These are phyloP conservation scores for Pseudozyma tsukubaensis DNA, from an alignment of 1,284 basidiomycete species.

Conservation along the genomic window DNA sequence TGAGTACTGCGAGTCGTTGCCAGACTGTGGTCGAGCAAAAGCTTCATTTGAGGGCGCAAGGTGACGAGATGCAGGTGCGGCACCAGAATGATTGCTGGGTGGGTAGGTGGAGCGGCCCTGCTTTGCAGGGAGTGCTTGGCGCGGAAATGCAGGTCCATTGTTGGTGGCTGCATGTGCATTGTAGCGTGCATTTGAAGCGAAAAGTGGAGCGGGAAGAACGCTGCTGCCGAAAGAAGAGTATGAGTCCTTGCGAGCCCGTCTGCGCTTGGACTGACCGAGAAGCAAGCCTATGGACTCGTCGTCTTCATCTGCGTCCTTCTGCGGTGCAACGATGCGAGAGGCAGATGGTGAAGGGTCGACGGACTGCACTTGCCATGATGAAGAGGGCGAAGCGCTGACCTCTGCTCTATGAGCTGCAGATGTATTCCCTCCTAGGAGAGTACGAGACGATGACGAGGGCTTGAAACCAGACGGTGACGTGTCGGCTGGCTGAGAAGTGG, in stretches of 20 bases:
- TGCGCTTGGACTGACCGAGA: constrained; percentile 36
- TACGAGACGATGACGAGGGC: constrained; percentile 23
- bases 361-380: constrained; percentile 2
- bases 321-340: constrained; percentile 8
- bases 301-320: constrained; percentile 34
- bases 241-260: constrained; percentile 38
- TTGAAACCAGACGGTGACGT: constrained; percentile 17
- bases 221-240: constrained; percentile 53
- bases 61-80: constrained; percentile 27
- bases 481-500: neutral
- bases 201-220: constrained; percentile 39
- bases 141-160: constrained; percentile 9
- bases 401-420: neutral
- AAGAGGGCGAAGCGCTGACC: constrained; percentile 9
- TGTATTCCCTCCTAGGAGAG: neutral
- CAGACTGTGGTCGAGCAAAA: constrained; percentile 11
- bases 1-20: constrained; percentile 6
- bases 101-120: constrained; percentile 26
- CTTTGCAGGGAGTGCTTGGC: constrained; percentile 16
- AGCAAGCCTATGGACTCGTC: constrained; percentile 43
- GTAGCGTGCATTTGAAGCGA: constrained; percentile 25
- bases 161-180: constrained; percentile 13
- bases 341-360: constrained; percentile 14
- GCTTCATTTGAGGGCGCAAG: constrained; percentile 19
- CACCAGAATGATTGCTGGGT: constrained; percentile 47